Evolutionary conservation across 116 monocot species (phyloP), one percentile per base, ranked within the genome.

Genomic region (Iris pallida): DNA sequence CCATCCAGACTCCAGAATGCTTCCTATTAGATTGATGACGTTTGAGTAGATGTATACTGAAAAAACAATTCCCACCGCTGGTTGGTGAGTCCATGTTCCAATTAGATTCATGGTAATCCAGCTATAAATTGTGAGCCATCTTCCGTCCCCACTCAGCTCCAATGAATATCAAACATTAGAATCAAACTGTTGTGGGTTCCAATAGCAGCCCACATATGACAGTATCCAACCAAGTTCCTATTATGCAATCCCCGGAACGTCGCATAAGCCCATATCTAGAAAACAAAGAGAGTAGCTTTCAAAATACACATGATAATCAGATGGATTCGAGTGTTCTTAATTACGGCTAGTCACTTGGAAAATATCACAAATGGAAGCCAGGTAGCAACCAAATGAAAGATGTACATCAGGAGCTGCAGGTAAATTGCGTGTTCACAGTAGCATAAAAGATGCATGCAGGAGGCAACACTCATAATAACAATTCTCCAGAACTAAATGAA

Each of bases 251-350:
- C 83, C 83, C 69, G 75, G 71, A 75, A 71, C 57, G 64, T 75
- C 53, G 75, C 83, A 75, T 70, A 82, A 78, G 74, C 68, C 74
- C 77, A 66, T 42, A 82, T 82, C 78, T 82, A 83, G 63, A 75
- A 83, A 75, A 80, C 44, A 80, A 74, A 65, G 56, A 80, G 60
- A 74, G 59, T 20, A 80, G 57, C 15, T 73, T 73, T 73, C 49
- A 73, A 64, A 68, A 51, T 56, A 69, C 45, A 55, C 14, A 64
- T 47, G 43, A 69, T 42, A 45, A 44, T 69, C 30, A 68, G 65
- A 49, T 51, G 49, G 49, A 13, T 51, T 13, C 13, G 7, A 51
- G 7, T 51, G 11, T 13, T 9, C 13, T 51, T 51, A 51, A 51
- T 51, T 13, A 51, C 49, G 49, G 49, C 11, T 13, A 51, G 49